These are phyloP conservation scores for Epithele typhae DNA, from an alignment of 768 basidiomycete genomes.

Conservation along the genomic window DNA sequence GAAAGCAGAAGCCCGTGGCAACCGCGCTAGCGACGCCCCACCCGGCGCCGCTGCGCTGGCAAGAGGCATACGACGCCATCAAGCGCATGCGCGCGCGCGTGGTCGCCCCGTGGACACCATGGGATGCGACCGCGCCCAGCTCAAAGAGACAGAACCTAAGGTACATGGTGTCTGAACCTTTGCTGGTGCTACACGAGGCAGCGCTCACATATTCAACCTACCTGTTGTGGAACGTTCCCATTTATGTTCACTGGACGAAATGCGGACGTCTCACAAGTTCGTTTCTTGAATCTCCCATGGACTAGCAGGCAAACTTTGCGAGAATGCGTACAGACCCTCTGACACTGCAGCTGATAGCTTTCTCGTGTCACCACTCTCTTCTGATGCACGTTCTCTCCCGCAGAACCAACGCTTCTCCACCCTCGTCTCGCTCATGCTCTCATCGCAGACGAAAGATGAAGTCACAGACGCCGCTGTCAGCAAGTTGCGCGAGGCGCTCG, in stretches of 20 bases:
- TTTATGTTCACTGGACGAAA: too few relatives aligned
- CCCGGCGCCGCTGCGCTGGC: conserved; percentile 18
- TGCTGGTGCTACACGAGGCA: too few relatives aligned
- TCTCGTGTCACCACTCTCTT: conserved; percentile 11
- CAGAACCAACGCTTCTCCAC: conserved; percentile 82
- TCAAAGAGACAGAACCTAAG: conserved; percentile 60
- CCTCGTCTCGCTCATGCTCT: conserved; percentile 91
- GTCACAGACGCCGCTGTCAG: conserved; percentile 77
- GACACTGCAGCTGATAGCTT: not conserved
- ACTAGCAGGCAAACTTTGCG: too few relatives aligned
- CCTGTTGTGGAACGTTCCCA: too few relatives aligned
- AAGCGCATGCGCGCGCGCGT: conserved; percentile 70
- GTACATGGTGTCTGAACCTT: conserved; percentile 31
- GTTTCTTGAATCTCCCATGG: too few relatives aligned
- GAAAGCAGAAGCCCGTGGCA: conserved; percentile 11
- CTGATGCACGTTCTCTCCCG: not conserved
- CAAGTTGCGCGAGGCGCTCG: conserved; percentile 68
- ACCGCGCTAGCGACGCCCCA: conserved; percentile 14
- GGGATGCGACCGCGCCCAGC: conserved; percentile 76
- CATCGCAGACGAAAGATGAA: conserved; percentile 93
- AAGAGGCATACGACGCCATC: conserved; percentile 61
- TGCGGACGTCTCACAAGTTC: too few relatives aligned
- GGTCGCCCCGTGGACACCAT: conserved; percentile 90
- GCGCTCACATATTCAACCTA: too few relatives aligned
- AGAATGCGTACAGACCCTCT: too few relatives aligned